Evolutionary conservation across 176 grass and related monocot genomes (phyloP).

Genomic region (Oryza australiensis): DNA sequence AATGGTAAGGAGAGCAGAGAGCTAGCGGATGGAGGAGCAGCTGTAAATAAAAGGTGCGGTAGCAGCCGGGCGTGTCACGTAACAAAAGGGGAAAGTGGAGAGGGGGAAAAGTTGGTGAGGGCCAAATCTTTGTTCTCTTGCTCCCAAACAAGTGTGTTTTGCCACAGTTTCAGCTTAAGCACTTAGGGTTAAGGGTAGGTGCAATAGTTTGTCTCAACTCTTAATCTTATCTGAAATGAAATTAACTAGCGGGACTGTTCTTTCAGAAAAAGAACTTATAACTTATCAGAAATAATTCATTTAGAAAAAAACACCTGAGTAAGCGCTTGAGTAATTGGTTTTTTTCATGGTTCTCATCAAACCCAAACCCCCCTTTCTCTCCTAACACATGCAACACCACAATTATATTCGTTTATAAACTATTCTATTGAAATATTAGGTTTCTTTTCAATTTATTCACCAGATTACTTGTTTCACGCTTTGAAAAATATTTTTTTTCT

Average conservation of each 20-base stretch:
- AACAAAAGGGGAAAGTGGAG: not conserved
- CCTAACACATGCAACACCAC: no score
- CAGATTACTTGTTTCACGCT: no score
- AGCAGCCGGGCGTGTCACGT: constrained; percentile 4
- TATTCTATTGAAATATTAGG: no score
- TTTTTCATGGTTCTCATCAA: not conserved
- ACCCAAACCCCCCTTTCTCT: no score
- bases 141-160: not conserved
- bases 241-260: not conserved
- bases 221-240: not conserved
- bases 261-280: not conserved
- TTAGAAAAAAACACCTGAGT: not conserved
- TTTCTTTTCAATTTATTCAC: no score
- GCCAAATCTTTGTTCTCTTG: constrained; percentile 40
- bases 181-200: not conserved
- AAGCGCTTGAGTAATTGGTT: not conserved
- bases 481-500: no score
- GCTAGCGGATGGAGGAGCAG: not conserved
- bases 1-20: constrained; percentile 5
- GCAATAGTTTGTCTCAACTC: not conserved
- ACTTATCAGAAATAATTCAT: not conserved
- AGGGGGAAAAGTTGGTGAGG: not conserved
- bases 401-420: no score
- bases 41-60: constrained; percentile 35
- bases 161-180: not conserved